A percentile compares a stretch with the other conserved stretches of the same genome.
phyloP scores from a whole-genome alignment of 2,329 filamentous ascomycete species.

The Hansfordia pulvinata region DNA sequence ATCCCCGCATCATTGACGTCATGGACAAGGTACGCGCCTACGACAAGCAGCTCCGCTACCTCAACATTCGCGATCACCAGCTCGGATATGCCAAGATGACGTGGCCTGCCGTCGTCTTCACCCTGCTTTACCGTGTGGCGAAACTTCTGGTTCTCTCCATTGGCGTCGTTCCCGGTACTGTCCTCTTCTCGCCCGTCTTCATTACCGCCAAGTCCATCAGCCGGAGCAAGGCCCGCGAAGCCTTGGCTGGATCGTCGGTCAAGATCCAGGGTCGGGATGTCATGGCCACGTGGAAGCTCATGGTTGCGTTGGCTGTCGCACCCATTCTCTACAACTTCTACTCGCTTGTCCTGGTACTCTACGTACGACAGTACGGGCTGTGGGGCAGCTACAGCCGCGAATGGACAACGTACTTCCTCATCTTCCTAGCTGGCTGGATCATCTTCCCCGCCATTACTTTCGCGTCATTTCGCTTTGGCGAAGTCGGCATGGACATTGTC shows the following conservation, averaged over 20 bases:
- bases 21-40: slow-evolving; percentile 69
- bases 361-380: slow-evolving; percentile 74
- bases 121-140: slow-evolving; percentile 63
- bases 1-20: slow-evolving; percentile 66
- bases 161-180: slow-evolving; percentile 71
- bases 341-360: slow-evolving; percentile 58
- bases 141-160: slow-evolving; percentile 68
- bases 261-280: slow-evolving; percentile 83
- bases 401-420: slow-evolving; percentile 66
- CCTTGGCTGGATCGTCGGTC: slow-evolving; percentile 72
- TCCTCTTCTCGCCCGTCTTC: slow-evolving; percentile 83
- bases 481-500: slow-evolving; percentile 97
- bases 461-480: slow-evolving; percentile 84
- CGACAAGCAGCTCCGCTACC: slow-evolving; percentile 72
- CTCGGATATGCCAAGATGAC: slow-evolving; percentile 84
- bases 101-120: slow-evolving; percentile 58
- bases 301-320: slow-evolving; percentile 74
- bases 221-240: slow-evolving; percentile 67
- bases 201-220: slow-evolving; percentile 74
- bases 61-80: slow-evolving; percentile 87
- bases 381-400: slow-evolving; percentile 63
- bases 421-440: slow-evolving; percentile 62
- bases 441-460: slow-evolving; percentile 84
- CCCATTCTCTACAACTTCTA: slow-evolving; percentile 76
- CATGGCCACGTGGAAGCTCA: slow-evolving; percentile 86